Percentiles rank a stretch among this genome's conserved stretches.
These are phyloP conservation scores for Diplodia sapinea DNA, from an alignment of 2,329 filamentous ascomycete genomes.

Conservation along the genomic window DNA sequence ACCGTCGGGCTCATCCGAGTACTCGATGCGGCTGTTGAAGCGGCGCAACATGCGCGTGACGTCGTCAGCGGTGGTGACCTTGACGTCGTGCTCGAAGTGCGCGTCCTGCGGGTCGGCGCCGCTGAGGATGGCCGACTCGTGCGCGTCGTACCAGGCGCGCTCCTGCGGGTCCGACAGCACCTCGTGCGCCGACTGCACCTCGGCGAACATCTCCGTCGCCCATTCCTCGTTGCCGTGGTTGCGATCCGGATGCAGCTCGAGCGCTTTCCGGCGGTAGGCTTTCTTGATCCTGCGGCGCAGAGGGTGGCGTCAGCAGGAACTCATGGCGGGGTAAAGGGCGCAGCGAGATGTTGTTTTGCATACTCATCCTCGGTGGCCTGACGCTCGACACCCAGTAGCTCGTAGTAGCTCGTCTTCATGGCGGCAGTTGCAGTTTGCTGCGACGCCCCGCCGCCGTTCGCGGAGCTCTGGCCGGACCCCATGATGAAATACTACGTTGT, in stretches of 20 bases:
- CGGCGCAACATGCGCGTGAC: constrained; percentile 77
- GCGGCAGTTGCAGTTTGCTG: constrained; percentile 37
- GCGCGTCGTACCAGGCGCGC: constrained; percentile 96
- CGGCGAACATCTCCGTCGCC: constrained; percentile 84
- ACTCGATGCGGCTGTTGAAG: constrained; percentile 79
- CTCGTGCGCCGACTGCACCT: constrained; percentile 91
- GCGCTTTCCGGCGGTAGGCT: constrained; percentile 86
- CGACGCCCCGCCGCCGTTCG: constrained; percentile 36
- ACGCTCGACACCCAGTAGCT: constrained; percentile 75
- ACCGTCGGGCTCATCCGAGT: constrained; percentile 77
- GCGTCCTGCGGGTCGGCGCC: constrained; percentile 54
- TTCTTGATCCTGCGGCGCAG: constrained; percentile 75
- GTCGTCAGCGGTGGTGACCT: constrained; percentile 79
- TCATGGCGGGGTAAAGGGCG: neutral
- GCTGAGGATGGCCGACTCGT: constrained; percentile 81
- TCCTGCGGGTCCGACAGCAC: constrained; percentile 96
- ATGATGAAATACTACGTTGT: constrained; percentile 38
- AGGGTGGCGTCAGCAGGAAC: neutral
- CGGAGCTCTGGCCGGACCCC: constrained; percentile 56
- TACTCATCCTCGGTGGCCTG: constrained; percentile 82
- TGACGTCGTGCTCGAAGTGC: constrained; percentile 70
- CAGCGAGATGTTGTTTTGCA: constrained; percentile 36
- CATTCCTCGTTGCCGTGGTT: constrained; percentile 86
- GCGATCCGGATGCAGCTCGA: constrained; percentile 93
- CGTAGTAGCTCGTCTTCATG: constrained; percentile 81